Evolutionary conservation across 306 rosid species (phyloP), one percentile per base, ranked within the genome.

Genomic region (Corylus heterophylla): DNA sequence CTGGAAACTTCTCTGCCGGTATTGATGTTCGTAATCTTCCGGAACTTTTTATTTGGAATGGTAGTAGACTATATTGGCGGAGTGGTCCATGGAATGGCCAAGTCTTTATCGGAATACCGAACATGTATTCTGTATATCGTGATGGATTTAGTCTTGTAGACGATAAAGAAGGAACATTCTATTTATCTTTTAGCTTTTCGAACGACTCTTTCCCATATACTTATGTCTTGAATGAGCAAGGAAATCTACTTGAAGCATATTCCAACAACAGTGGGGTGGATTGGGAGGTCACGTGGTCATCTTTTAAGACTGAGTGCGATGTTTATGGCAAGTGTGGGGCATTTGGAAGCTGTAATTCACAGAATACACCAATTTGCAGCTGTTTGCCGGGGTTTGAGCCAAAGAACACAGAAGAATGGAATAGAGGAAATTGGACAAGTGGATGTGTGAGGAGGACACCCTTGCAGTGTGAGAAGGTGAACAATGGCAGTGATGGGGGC

Each of bases 331-430:
- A 29, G 31, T 29, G 31, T 29, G 31, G 31, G 31, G 31, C 31
- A 29, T 29, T 29, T 29, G 31, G 31, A 29, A 29, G 12, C 0
- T 83, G 87, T 69, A 71, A 54, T 54, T 7, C 58, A 0, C 22
- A 48, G 2, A 31, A 0, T 0, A 18, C 7, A 12, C 76, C 89
- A 0, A 1, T 58, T 27, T 87, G 89, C 20, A 42, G 22, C 4
- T 87, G 87, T 49, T 68, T 81, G n/a, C 13, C 20, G 3, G 89
- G 87, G 49, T 87, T 81, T 49, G 25, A 7, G 25, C 80, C 86
- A 3, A 81, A 31, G 11, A 69, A 77, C 2, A 45, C 2, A 3
- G 27, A 37, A 11, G 77, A 61, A 0, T 84, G 86, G 86, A 59
- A 69, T 0, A 18, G 0, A 0, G 77, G 69, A 1, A 44, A 52